Base-by-base conservation (phyloP, 1,139 yeast species). In the Protomyces pachydermus region DNA sequence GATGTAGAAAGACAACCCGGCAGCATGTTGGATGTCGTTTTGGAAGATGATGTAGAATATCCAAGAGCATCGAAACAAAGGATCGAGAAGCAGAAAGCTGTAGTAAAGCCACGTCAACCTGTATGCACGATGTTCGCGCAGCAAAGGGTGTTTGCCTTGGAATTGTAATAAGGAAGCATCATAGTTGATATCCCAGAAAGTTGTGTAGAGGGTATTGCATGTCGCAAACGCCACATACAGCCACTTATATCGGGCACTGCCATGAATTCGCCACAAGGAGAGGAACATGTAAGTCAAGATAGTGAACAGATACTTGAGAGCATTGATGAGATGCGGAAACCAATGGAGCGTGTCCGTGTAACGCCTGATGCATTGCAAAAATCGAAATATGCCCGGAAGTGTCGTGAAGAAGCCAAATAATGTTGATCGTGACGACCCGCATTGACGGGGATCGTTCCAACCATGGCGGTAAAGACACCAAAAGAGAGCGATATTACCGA, bases 271-370 rank as follows among this genome's bases (percentile, higher is more conserved):
- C 73, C 90, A 91, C 37, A 87, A 77, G 76, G 96, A 88, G 69
- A 93, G 78, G n/a, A 87, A 78, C 71, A 85, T 82, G 74, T 88
- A 86, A 75, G 88, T 90, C 32, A 82, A 69, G 2, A 88, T 81
- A 1, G 91, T 82, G 42, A 87, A 76, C 0, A 81, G 72, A 73
- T 91, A 93, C 74, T 93, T 93, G 54, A 79, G 71, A 80, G 90
- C 89, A 72, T 93, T 93, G n/a, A 96, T 93, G 67, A 93, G 77
- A 80, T 93, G 99, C 0, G 99, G 99, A 73, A 93, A 95, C 88
- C 91, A 86, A 72, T 91, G 97, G 1, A 95, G 93, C 0, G 97
- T 87, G 72, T 93, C 99, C 60, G 86, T 83, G 74, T 82, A 93
- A 81, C 99, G 95, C 70, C 99, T 79, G 37, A 87, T 74, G 75